Conservation (phyloP, 169 alveolate genomes). For the Pseudocohnilembus persalinus region DNA sequence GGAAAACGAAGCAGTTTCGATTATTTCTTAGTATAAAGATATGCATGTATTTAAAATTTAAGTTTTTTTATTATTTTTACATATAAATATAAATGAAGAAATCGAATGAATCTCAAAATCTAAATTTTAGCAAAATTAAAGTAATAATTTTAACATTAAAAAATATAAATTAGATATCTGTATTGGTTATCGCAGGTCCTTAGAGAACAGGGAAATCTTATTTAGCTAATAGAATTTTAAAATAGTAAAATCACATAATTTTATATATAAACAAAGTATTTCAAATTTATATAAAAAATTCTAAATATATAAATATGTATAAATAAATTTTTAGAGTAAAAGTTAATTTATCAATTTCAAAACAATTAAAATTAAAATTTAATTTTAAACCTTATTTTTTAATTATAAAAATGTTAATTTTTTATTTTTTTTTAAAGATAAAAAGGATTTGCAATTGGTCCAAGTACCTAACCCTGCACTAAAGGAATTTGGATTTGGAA, state of each 20-base stretch:
- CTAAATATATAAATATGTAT: conserved; percentile 11
- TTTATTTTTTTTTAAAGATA: conserved; percentile 7
- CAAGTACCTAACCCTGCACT: conserved; percentile 85
- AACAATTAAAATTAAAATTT: too few species aligned
- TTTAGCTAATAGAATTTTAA: conserved; percentile 67
- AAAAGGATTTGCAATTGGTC: conserved; percentile 88
- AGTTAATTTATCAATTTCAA: too few species aligned
- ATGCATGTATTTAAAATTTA: background rate
- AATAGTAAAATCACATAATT: too few species aligned
- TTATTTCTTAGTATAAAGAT: background rate
- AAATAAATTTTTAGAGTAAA: conserved; percentile 14
- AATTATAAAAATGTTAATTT: background rate
- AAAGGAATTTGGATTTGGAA: conserved; percentile 86
- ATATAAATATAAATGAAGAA: too few species aligned
- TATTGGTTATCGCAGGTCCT: conserved; percentile 81
- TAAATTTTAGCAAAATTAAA: too few species aligned
- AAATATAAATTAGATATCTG: conserved; percentile 56
- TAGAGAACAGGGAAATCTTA: conserved; percentile 86
- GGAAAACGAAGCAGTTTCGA: background rate
- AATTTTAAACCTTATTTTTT: too few species aligned
- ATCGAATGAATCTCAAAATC: too few species aligned
- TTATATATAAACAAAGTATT: too few species aligned
- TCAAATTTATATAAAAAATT: background rate
- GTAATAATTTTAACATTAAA: background rate
- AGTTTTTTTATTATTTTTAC: too few species aligned